A percentile compares a stretch with the other conserved stretches of the same genome.
phyloP scores from a whole-genome alignment of 257 asterid species.

The Solanum stenotomum region DNA sequence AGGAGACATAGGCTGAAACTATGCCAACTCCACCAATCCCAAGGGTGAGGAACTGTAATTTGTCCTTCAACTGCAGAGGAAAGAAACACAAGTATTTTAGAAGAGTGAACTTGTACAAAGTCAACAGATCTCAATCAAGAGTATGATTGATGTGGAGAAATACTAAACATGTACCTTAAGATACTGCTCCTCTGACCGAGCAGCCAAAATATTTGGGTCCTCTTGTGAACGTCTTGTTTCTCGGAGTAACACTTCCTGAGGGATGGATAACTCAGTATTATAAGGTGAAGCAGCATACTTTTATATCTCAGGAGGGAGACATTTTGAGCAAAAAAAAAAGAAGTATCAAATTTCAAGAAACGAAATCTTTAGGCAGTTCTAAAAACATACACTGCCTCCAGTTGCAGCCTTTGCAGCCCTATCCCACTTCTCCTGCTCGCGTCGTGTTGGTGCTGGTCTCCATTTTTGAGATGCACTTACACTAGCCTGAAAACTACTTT shows the following conservation, averaged over 20 bases:
- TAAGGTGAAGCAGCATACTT: neutral
- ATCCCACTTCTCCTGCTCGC: slow-evolving; percentile 92
- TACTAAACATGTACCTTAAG: slow-evolving; percentile 36
- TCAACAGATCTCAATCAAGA: neutral
- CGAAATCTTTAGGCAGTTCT: neutral
- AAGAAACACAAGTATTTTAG: neutral
- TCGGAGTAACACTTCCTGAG: slow-evolving; percentile 75
- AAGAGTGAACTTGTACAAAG: neutral
- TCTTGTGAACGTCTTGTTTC: slow-evolving; percentile 60
- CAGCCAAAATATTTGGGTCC: slow-evolving; percentile 79
- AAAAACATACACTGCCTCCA: slow-evolving; percentile 76
- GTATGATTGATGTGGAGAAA: neutral
- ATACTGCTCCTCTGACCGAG: slow-evolving; percentile 78
- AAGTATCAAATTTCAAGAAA: neutral
- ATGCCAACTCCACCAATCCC: slow-evolving; percentile 78
- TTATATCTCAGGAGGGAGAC: neutral
- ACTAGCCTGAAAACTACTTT: slow-evolving; percentile 30
- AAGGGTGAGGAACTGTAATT: slow-evolving; percentile 63
- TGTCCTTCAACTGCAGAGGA: slow-evolving; percentile 61
- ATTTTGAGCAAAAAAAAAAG: neutral
- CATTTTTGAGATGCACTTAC: slow-evolving; percentile 40
- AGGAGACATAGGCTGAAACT: slow-evolving; percentile 65
- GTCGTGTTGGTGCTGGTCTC: slow-evolving; percentile 93
- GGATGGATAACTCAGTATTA: neutral
- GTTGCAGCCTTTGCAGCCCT: slow-evolving; percentile 85